These are phyloP conservation scores for Zygotorulaspora danielsina DNA, from an alignment of 805 yeast species.

Conservation along the genomic window DNA sequence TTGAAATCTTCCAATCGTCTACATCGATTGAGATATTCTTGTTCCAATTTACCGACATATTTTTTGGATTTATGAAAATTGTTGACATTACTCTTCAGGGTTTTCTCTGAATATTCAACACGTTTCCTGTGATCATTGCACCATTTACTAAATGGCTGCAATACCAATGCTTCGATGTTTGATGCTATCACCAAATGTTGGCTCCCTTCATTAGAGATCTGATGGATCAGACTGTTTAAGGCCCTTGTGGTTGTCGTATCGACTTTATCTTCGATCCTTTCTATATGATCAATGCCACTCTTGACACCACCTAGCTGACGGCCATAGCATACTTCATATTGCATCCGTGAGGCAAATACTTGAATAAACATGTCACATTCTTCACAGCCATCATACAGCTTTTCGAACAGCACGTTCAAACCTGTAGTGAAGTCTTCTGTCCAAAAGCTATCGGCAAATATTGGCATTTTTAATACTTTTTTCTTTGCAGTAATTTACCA, in stretches of 20 bases:
- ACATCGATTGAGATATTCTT: conserved; percentile 72
- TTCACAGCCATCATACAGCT: conserved; percentile 55
- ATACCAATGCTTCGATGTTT: conserved; percentile 54
- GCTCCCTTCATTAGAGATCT: conserved; percentile 59
- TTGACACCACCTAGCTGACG: conserved; percentile 39
- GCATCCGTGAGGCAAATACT: conserved; percentile 65
- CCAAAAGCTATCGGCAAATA: conserved; percentile 78
- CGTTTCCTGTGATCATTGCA: conserved; percentile 66
- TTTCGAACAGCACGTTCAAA: conserved; percentile 46
- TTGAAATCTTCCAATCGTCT: conserved; percentile 62
- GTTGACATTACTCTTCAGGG: conserved; percentile 48
- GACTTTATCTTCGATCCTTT: conserved; percentile 21
- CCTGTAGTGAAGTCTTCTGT: conserved; percentile 60
- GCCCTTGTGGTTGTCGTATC: conserved; percentile 39
- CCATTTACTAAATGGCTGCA: conserved; percentile 73
- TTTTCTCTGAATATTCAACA: conserved; percentile 55
- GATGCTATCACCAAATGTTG: conserved; percentile 61
- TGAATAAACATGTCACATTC: conserved; percentile 69
- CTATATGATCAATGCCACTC: conserved; percentile 23
- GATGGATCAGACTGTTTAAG: conserved; percentile 45
- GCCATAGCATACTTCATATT: conserved; percentile 66
- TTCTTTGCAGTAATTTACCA: too few relatives aligned
- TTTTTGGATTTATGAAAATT: conserved; percentile 46
- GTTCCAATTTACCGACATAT: conserved; percentile 50
- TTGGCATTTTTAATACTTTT: conserved; percentile 32